These are phyloP conservation scores for Skeletonema potamos DNA, from an alignment of 108 stramenopile species.

Conservation along the genomic window DNA sequence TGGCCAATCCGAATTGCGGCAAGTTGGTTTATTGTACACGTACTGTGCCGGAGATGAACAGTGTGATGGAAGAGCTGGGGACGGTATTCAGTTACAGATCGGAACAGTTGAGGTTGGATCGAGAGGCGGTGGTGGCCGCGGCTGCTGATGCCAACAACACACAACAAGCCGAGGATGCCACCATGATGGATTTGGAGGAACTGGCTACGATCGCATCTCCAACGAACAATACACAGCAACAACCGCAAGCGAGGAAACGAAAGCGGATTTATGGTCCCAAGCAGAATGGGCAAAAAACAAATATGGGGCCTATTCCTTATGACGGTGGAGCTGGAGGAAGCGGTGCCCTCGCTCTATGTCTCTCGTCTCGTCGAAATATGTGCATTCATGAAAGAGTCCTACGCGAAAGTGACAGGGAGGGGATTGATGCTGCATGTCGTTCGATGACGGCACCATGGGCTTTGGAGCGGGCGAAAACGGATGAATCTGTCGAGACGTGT, in stretches of 20 bases:
- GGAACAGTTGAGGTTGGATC: constrained; percentile 63
- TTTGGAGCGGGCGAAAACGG: constrained; percentile 65
- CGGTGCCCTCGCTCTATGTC: constrained; percentile 91
- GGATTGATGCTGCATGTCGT: constrained; percentile 96
- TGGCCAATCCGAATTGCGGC: constrained; percentile 85
- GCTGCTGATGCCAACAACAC: constrained; percentile 10
- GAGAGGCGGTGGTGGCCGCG: constrained; percentile 21
- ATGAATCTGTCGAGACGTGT: constrained; percentile 87
- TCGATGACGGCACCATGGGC: constrained; percentile 98
- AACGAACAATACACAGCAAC: not conserved
- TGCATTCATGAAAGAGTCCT: constrained; percentile 97
- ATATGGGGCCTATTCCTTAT: constrained; percentile 72
- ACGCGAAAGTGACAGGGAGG: constrained; percentile 94
- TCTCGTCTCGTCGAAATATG: constrained; percentile 97
- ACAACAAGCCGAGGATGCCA: not conserved
- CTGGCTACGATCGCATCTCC: not conserved
- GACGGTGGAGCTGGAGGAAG: constrained; percentile 73
- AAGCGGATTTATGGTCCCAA: constrained; percentile 28
- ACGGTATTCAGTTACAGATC: constrained; percentile 89
- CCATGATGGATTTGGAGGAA: constrained; percentile 40
- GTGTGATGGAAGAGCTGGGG: constrained; percentile 96
- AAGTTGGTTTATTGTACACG: constrained; percentile 99
- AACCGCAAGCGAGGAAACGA: constrained; percentile 28
- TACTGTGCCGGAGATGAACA: constrained; percentile 99
- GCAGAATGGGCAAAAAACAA: constrained; percentile 23